phyloP scores from a whole-genome alignment of 1,284 basidiomycete species.

The Phellinidium pouzarii region DNA sequence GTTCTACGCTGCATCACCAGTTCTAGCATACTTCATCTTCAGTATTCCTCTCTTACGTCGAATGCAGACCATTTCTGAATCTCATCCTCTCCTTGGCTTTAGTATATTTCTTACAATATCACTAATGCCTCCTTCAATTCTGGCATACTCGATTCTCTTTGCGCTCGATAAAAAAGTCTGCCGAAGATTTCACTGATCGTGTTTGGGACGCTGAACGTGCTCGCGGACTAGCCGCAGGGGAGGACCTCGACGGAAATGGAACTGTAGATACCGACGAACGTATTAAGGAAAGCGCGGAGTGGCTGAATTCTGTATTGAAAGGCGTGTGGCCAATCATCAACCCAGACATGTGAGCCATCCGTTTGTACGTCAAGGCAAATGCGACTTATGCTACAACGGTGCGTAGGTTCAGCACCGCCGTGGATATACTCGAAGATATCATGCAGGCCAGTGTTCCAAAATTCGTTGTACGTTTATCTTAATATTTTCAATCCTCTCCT shows the following conservation, averaged over 20 bases:
- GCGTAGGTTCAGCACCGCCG: slow-evolving; percentile 27
- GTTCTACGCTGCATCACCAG: slow-evolving; percentile 22
- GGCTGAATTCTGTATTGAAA: slow-evolving; percentile 32
- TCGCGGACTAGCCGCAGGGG: slow-evolving; percentile 30
- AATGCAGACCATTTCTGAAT: slow-evolving; percentile 24
- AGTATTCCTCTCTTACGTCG: slow-evolving; percentile 24
- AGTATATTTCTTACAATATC: slow-evolving; percentile 16
- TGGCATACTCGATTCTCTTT: slow-evolving; percentile 29
- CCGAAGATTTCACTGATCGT: slow-evolving; percentile 30
- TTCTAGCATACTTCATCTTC: not conserved
- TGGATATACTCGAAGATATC: slow-evolving; percentile 37
- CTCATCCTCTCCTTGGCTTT: slow-evolving; percentile 9
- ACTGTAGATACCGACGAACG: slow-evolving; percentile 28
- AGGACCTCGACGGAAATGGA: slow-evolving; percentile 29
- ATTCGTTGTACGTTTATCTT: slow-evolving; percentile 28
- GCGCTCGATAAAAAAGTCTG: slow-evolving; percentile 25
- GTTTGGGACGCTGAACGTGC: slow-evolving; percentile 33
- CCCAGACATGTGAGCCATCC: slow-evolving; percentile 27
- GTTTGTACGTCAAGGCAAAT: not conserved
- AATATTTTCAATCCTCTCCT: not conserved
- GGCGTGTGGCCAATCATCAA: slow-evolving; percentile 36
- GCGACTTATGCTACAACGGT: not conserved
- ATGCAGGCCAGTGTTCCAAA: slow-evolving; percentile 35
- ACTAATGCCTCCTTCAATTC: slow-evolving; percentile 25
- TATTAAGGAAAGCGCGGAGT: slow-evolving; percentile 34